Percentiles rank a stretch among this genome's conserved stretches.
These are phyloP conservation scores for Bothriochloa decipiens DNA, from an alignment of 176 grass and related monocot genomes.

Conservation along the genomic window DNA sequence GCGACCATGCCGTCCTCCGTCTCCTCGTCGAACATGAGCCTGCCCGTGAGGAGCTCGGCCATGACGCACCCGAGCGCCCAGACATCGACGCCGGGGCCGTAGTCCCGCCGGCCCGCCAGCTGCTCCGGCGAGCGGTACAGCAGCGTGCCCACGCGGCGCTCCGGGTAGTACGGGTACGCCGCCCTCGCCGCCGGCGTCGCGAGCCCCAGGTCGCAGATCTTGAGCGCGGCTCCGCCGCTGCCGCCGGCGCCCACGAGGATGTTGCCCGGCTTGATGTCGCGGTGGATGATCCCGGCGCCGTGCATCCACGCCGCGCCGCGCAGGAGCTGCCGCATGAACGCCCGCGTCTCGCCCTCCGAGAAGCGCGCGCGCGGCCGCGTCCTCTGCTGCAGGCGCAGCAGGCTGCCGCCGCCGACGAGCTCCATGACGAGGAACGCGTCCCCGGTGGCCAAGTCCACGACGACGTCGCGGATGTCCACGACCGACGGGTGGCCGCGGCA, in stretches of 20 bases:
- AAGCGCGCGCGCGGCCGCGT: neutral
- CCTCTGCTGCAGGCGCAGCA: neutral
- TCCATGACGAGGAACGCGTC: conserved; percentile 13
- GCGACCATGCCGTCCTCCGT: conserved; percentile 24
- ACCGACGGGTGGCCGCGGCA: conserved; percentile 21
- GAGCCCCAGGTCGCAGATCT: conserved; percentile 54
- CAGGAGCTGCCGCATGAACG: conserved; percentile 12
- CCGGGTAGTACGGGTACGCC: neutral
- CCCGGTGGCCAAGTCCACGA: neutral
- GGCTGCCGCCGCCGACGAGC: conserved; percentile 3
- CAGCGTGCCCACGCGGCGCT: conserved; percentile 4
- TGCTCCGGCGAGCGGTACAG: conserved; percentile 18
- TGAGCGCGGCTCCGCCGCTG: neutral
- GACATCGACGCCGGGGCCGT: neutral
- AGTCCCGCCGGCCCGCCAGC: neutral
- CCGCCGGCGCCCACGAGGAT: conserved; percentile 29
- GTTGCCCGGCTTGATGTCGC: conserved; percentile 64
- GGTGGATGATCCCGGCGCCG: conserved; percentile 57
- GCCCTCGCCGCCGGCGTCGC: neutral
- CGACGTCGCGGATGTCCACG: neutral
- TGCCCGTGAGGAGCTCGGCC: conserved; percentile 17
- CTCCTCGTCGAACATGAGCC: conserved; percentile 26
- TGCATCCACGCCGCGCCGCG: conserved; percentile 29
- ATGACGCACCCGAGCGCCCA: conserved; percentile 28
- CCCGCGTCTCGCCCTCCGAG: neutral